Evolutionary conservation across 169 alveolate species (phyloP).

Genomic region (Toxoplasma gondii): DNA sequence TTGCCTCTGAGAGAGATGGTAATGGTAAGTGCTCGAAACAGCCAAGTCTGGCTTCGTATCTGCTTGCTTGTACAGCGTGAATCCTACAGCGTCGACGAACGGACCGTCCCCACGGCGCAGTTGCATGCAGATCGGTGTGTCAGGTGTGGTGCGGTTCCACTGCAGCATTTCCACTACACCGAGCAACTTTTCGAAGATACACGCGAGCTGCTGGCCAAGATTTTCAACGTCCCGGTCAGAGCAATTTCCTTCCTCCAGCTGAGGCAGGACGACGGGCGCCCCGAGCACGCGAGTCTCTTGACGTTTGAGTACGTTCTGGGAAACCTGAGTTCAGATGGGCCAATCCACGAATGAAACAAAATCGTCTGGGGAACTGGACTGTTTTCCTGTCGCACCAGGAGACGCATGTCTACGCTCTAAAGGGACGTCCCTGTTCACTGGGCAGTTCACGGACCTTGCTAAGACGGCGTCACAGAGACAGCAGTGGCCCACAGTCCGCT

Average conservation of each 20-base stretch:
- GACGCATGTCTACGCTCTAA: no score
- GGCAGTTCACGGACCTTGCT: no score
- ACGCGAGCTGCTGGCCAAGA: not conserved
- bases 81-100: no score
- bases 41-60: no score
- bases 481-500: no score
- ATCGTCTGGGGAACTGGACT: no score
- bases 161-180: slow-evolving; percentile 34
- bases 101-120: no score
- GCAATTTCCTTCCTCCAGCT: not conserved
- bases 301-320: not conserved
- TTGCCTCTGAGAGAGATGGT: not conserved
- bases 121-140: no score
- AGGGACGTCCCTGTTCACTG: no score
- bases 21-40: not conserved
- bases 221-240: not conserved
- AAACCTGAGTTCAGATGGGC: not conserved
- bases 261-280: slow-evolving; percentile 26
- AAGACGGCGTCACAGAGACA: no score
- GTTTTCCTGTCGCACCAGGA: no score
- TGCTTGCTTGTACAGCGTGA: no score
- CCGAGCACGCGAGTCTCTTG: not conserved
- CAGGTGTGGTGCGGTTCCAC: not conserved
- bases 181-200: not conserved
- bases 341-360: not conserved